Conservation (phyloP, 257 asterid species). For the Echites panduratus region DNA sequence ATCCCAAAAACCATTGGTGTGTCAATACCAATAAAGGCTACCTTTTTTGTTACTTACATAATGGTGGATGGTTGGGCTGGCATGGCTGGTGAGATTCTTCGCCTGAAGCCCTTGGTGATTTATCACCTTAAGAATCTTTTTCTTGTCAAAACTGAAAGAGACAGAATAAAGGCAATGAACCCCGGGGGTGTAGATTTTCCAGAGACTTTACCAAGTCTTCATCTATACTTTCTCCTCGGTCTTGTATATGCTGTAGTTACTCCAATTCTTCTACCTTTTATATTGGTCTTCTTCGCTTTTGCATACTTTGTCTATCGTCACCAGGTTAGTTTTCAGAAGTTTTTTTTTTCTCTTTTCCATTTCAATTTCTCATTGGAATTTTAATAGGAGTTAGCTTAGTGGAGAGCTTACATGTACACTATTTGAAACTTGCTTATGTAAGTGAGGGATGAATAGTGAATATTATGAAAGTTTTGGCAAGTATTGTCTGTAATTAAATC, state of each 20-base stretch:
- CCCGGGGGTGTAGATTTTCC: slow-evolving; percentile 79
- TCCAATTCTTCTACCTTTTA: slow-evolving; percentile 92
- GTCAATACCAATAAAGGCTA: slow-evolving; percentile 98
- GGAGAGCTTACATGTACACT: not conserved
- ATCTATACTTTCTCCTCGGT: slow-evolving; percentile 84
- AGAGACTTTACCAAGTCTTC: slow-evolving; percentile 79
- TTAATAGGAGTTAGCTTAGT: not conserved
- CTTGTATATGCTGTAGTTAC: slow-evolving; percentile 85
- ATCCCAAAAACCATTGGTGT: slow-evolving; percentile 94
- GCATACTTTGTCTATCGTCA: slow-evolving; percentile 94
- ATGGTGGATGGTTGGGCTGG: slow-evolving; percentile 99
- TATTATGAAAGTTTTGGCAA: not conserved
- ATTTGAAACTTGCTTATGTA: not conserved
- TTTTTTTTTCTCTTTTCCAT: not conserved
- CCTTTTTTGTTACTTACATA: slow-evolving; percentile 86
- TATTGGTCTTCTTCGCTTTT: slow-evolving; percentile 80
- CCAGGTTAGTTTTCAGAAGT: slow-evolving; percentile 47
- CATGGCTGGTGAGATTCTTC: slow-evolving; percentile 82
- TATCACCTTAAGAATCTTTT: slow-evolving; percentile 84
- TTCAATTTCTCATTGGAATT: not conserved
- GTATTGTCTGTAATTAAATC: not conserved
- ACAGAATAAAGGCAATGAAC: slow-evolving; percentile 76
- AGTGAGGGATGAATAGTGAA: not conserved
- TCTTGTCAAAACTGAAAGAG: slow-evolving; percentile 88
- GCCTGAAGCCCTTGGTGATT: slow-evolving; percentile 63